phyloP scores from a whole-genome alignment of 345 rosid genomes.

The Pistacia atlantica region DNA sequence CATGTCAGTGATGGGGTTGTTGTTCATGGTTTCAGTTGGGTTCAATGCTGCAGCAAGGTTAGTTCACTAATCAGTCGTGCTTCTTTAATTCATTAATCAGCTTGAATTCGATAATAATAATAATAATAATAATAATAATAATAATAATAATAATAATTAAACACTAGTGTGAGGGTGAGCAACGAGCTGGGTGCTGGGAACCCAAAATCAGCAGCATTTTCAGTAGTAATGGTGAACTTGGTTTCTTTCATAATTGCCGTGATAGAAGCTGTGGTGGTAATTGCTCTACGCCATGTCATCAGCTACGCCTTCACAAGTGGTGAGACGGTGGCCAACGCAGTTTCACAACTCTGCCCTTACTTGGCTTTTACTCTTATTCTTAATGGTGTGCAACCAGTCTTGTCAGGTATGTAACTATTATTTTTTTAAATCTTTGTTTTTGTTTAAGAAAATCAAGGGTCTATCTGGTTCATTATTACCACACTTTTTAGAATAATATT shows the following conservation, averaged over 20 bases:
- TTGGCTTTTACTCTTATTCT: conserved; percentile 56
- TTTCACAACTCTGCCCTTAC: conserved; percentile 54
- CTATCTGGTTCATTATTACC: too few species aligned
- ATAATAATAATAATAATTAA: background rate
- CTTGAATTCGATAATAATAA: background rate
- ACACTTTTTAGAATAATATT: too few species aligned
- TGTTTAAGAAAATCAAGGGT: too few species aligned
- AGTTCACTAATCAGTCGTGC: background rate
- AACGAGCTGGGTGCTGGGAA: conserved; percentile 78
- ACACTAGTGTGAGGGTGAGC: conserved; percentile 63
- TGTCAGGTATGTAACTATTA: conserved; percentile 48
- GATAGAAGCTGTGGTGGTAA: conserved; percentile 40
- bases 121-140: background rate
- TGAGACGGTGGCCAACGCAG: conserved; percentile 51
- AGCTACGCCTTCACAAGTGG: conserved; percentile 67
- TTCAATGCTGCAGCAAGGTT: conserved; percentile 95
- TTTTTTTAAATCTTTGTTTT: too few species aligned
- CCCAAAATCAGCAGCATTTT: conserved; percentile 65
- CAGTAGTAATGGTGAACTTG: conserved; percentile 39
- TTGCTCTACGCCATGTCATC: conserved; percentile 47
- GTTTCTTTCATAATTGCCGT: conserved; percentile 49
- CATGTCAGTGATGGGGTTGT: conserved; percentile 50
- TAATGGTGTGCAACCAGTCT: conserved; percentile 60
- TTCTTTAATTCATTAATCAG: background rate
- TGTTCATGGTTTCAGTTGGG: conserved; percentile 84